Evolutionary conservation across 768 basidiomycete species (phyloP).

Genomic region (Trametes sanguinea): DNA sequence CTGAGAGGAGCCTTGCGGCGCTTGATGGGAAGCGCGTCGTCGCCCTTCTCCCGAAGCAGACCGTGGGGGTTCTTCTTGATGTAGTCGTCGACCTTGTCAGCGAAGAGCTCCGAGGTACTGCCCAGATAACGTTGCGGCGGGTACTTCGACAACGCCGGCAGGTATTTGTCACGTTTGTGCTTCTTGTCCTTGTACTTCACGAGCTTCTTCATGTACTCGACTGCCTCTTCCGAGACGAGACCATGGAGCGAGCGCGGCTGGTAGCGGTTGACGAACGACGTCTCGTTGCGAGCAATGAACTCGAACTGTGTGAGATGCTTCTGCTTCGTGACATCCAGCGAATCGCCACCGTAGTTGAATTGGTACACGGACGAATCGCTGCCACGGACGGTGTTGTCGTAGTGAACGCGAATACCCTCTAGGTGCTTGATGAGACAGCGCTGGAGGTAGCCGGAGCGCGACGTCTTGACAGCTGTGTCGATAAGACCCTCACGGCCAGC

Average conservation of each 20-base stretch:
- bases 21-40: conserved; percentile 41
- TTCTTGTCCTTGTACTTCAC: conserved; percentile 61
- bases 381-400: conserved; percentile 97
- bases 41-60: conserved; percentile 47
- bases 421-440: conserved; percentile 98
- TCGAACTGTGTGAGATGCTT: conserved; percentile 94
- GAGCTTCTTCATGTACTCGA: conserved; percentile 84
- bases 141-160: conserved; percentile 74
- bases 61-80: conserved; percentile 69
- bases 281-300: conserved; percentile 86
- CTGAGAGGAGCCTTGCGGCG: conserved; percentile 50
- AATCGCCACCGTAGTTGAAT: conserved; percentile 96
- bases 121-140: conserved; percentile 82
- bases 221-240: conserved; percentile 63
- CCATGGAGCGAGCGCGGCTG: conserved; percentile 59
- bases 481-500: conserved; percentile 98
- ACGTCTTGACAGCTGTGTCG: conserved; percentile 98
- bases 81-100: conserved; percentile 76
- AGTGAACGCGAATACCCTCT: conserved; percentile 95
- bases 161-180: conserved; percentile 58
- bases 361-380: conserved; percentile 93
- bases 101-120: conserved; percentile 90
- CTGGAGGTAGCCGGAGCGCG: conserved; percentile 96
- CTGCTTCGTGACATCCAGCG: conserved; percentile 95
- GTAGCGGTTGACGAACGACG: conserved; percentile 74